phyloP scores from a whole-genome alignment of 2,329 filamentous ascomycete genomes.

The Hymenoscyphus salicellus region DNA sequence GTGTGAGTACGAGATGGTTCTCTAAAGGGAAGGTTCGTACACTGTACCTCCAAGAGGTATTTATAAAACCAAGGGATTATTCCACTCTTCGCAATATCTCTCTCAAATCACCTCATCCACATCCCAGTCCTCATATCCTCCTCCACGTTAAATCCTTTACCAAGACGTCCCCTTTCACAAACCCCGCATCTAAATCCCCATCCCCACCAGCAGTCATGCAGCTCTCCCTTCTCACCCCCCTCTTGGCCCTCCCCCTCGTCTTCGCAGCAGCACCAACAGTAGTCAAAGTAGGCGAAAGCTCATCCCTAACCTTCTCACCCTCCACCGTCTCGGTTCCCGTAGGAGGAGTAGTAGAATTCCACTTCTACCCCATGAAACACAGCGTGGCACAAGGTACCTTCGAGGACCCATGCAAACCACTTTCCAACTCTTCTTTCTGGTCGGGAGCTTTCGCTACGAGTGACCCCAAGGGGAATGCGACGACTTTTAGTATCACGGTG shows the following conservation, averaged over 20 bases:
- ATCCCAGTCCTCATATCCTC: not conserved
- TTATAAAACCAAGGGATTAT: not conserved
- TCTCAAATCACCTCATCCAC: conserved; percentile 5
- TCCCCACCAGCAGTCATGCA: conserved; percentile 27
- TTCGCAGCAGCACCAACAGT: conserved; percentile 24
- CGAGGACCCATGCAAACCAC: conserved; percentile 35
- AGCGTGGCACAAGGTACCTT: conserved; percentile 43
- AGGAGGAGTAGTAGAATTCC: conserved; percentile 54
- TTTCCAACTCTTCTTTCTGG: conserved; percentile 28
- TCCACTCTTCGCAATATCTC: not conserved
- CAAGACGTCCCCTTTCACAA: not conserved
- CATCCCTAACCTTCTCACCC: conserved; percentile 47
- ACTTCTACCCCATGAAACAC: conserved; percentile 53
- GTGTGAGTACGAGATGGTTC: not conserved
- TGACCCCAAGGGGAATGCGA: conserved; percentile 20
- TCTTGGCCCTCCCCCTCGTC: conserved; percentile 8
- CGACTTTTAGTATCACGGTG: conserved; percentile 43
- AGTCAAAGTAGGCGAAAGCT: conserved; percentile 34
- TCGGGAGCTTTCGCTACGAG: conserved; percentile 26
- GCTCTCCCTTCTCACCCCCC: conserved; percentile 23
- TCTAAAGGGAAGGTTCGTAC: not conserved
- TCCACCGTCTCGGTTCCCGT: conserved; percentile 47
- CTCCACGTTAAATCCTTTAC: not conserved
- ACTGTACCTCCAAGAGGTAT: not conserved
- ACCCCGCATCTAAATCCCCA: not conserved